Evolutionary conservation across 305 asterid species (phyloP).

Genomic region (Lippia alba): DNA sequence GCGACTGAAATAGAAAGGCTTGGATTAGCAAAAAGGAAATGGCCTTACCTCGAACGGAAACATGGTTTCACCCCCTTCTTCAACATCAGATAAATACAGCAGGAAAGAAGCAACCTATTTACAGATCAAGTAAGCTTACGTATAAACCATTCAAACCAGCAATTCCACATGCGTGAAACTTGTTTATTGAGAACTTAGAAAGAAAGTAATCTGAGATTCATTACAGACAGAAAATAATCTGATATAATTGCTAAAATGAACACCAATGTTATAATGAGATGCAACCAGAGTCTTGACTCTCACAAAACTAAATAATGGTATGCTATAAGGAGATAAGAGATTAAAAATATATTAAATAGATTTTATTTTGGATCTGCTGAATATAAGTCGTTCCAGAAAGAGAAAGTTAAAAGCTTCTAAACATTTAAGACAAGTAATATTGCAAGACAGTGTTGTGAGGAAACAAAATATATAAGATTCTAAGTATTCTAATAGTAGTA

Average conservation of each 20-base stretch:
- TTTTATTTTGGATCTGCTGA: neutral
- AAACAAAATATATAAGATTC: neutral
- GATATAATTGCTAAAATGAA: neutral
- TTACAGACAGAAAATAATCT: neutral
- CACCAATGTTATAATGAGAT: neutral
- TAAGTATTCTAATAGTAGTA: neutral
- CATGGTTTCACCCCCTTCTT: slow-evolving; percentile 98
- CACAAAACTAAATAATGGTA: slow-evolving; percentile 6
- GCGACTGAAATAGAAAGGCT: slow-evolving; percentile 14
- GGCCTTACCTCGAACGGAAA: slow-evolving; percentile 82
- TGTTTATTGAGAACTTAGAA: neutral
- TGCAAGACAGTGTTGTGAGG: neutral
- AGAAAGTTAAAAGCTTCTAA: neutral
- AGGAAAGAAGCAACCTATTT: slow-evolving; percentile 88
- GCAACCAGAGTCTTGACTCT: neutral
- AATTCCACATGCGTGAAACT: slow-evolving; percentile 9
- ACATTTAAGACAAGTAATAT: neutral
- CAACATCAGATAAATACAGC: slow-evolving; percentile 89
- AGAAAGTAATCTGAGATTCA: neutral
- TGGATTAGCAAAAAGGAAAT: slow-evolving; percentile 15
- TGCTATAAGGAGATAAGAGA: neutral
- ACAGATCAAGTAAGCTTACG: slow-evolving; percentile 25
- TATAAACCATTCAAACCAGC: slow-evolving; percentile 10
- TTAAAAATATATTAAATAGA: neutral
- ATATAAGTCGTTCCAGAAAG: neutral